Percentiles rank a stretch among this genome's conserved stretches.
phyloP scores from a whole-genome alignment of 106 monocot genomes.

The Chionographis japonica region DNA sequence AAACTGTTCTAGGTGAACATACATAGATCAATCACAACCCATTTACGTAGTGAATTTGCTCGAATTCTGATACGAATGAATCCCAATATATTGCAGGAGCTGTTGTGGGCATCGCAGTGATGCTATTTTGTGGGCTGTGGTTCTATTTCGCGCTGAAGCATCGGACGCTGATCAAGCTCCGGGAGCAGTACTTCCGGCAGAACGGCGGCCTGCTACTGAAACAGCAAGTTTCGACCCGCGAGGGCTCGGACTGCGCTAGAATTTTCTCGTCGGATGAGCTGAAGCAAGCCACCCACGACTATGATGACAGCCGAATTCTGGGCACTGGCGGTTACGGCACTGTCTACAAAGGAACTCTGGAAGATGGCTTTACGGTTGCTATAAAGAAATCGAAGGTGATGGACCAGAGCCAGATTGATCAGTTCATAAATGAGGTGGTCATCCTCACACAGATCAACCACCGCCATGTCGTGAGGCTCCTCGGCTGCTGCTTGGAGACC shows the following conservation, averaged over 20 bases:
- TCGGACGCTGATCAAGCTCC: conserved; percentile 15
- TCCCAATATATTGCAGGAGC: neutral
- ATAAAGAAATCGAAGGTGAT: conserved; percentile 28
- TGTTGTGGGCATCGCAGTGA: conserved; percentile 6
- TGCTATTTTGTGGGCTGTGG: conserved; percentile 17
- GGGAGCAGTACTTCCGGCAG: conserved; percentile 18
- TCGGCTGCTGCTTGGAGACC: conserved; percentile 29
- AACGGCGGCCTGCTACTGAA: conserved; percentile 24
- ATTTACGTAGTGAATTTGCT: no score
- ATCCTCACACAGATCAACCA: conserved; percentile 33
- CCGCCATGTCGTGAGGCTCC: conserved; percentile 30
- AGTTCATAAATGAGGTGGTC: conserved; percentile 26
- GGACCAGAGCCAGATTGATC: conserved; percentile 15
- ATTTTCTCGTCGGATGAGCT: conserved; percentile 22
- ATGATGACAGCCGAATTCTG: conserved; percentile 1
- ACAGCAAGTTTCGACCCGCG: conserved; percentile 14
- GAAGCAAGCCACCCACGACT: conserved; percentile 11
- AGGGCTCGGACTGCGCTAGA: conserved; percentile 11
- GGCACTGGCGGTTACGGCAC: conserved; percentile 26
- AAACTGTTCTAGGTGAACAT: conserved; percentile 24
- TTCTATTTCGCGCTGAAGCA: conserved; percentile 18
- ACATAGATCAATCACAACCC: no score
- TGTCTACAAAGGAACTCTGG: conserved; percentile 25
- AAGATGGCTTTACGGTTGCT: conserved; percentile 17
- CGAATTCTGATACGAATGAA: no score